Base-by-base conservation (phyloP, 345 rosid genomes). In the Schrenkiella parvula region DNA sequence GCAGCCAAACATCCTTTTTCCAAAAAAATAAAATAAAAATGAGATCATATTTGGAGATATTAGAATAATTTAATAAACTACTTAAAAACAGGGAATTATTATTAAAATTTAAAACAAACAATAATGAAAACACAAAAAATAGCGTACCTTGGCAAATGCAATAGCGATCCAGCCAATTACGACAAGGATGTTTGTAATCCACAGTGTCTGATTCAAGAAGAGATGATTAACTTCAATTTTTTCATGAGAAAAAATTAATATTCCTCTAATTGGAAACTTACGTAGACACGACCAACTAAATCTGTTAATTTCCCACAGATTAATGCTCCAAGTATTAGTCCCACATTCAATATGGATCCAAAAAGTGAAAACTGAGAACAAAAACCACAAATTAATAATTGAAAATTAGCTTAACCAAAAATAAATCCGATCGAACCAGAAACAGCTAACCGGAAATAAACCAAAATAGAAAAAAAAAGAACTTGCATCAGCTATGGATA, bases 1-100 rank as follows among this genome's bases (percentile, higher is more conserved):
- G 88, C 82, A 72, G 80, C 88, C 82, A 83, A 39, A 83, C 71
- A 65, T 39, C 82, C 93, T 92, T 84, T 41, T 50, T 39, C 23
- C 59, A 48, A 25, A 51, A 19, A 4, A 13, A 12, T 11, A 2
- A 55, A 38, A 8, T 32, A 2, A 3, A 34, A 43, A 35, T 10
- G 25, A 13, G 13, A 38, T 12, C 5, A 6, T 11, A 71, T 31
- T 5, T 43, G 0, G 39, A 46, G 1, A 9, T 60, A 35, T 2
- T 48, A 41, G 42, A 28, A 25, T 11, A 5, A 57, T 19, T 14
- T 41, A 38, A 14, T 14, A 29, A 38, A 14, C 1, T 8, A 41
- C 19, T n/a, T 41, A 41, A 41, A 14, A 8, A n/a, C 2, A 14
- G 0, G 26, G 14, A 3, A 4, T 21, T 21, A 21, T 53, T 11